Evolutionary conservation across 2,329 filamentous ascomycete genomes (phyloP), one percentile per base, ranked within the genome.

Genomic region (Thielaviopsis populi): DNA sequence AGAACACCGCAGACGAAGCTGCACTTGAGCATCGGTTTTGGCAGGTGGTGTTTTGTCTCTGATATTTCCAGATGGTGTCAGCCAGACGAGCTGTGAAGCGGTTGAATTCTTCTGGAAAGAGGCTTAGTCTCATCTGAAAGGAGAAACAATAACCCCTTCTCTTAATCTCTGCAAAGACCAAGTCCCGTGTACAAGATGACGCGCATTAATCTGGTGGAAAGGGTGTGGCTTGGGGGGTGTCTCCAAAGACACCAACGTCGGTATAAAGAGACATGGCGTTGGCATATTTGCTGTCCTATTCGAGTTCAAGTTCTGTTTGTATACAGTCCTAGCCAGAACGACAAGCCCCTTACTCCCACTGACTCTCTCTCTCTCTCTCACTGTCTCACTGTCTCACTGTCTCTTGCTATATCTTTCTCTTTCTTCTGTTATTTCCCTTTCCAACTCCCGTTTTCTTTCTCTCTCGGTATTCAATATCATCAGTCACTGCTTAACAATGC

Each of bases 401-500:
- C 37, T 33, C 7, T 30, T 40, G n/a, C 19, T 30, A 37, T 63
- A 2, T 46, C 19, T 41, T 54, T 41, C 42, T 46, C 24, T 15
- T 24, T 3, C n/a, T 46, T 8, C 43, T 19, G n/a, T 46, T 46
- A 6, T 13, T 43, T 13, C 42, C 19, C 17, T 19, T 46, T 17
- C 19, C 46, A 5, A 19, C 46, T 24, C 19, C 42, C 53, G 48
- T 41, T n/a, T 15, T 48, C 1, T n/a, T 48, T 1, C 46, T 63
- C 41, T 37, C 40, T 58, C 17, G 61, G 15, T 43, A 19, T 30
- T 13, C 19, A 13, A 19, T 54, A n/a, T 43, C 53, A 27, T 13
- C 37, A 22, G 19, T 37, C 27, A 59, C 58, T 15, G 30, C n/a
- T 64, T 63, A 40, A 66, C 61, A 37, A 66, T 66, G 64, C 59